Conservation (phyloP, 306 rosid species). For the Arachis stenosperma region DNA sequence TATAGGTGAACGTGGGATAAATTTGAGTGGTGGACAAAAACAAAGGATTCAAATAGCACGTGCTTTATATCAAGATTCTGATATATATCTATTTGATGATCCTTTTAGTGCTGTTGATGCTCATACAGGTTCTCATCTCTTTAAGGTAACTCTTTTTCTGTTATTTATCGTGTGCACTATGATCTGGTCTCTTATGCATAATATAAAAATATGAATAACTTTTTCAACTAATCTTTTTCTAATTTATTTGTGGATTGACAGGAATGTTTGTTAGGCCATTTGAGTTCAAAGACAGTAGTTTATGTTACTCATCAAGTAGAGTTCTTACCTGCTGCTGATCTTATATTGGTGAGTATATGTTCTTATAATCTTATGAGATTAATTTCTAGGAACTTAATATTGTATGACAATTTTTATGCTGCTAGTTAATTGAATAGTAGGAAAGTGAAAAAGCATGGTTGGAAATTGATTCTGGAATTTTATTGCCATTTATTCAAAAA, state of each 20-base stretch:
- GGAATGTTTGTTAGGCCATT: slow-evolving; percentile 74
- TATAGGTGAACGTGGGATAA: slow-evolving; percentile 75
- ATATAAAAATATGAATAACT: too few relatives aligned
- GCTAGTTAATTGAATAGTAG: too few relatives aligned
- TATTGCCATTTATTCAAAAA: too few relatives aligned
- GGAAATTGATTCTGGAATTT: too few relatives aligned
- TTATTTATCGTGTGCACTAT: too few relatives aligned
- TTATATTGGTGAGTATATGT: slow-evolving; percentile 61
- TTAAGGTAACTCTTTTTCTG: slow-evolving; percentile 47
- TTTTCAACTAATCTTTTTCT: background rate
- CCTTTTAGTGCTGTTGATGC: slow-evolving; percentile 84
- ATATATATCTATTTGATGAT: slow-evolving; percentile 77
- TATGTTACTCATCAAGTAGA: slow-evolving; percentile 92
- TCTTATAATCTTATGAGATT: background rate
- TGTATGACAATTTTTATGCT: too few relatives aligned
- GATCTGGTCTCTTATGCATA: too few relatives aligned
- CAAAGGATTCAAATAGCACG: slow-evolving; percentile 79
- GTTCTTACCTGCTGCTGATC: slow-evolving; percentile 80
- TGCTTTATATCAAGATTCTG: slow-evolving; percentile 70
- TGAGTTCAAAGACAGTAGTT: slow-evolving; percentile 71
- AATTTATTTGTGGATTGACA: slow-evolving; percentile 37
- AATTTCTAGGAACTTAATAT: too few relatives aligned
- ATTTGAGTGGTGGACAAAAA: slow-evolving; percentile 75
- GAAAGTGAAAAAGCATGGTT: too few relatives aligned
- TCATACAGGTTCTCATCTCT: slow-evolving; percentile 79